phyloP scores from a whole-genome alignment of 208 protist genomes.

The Histomonas meleagridis region DNA sequence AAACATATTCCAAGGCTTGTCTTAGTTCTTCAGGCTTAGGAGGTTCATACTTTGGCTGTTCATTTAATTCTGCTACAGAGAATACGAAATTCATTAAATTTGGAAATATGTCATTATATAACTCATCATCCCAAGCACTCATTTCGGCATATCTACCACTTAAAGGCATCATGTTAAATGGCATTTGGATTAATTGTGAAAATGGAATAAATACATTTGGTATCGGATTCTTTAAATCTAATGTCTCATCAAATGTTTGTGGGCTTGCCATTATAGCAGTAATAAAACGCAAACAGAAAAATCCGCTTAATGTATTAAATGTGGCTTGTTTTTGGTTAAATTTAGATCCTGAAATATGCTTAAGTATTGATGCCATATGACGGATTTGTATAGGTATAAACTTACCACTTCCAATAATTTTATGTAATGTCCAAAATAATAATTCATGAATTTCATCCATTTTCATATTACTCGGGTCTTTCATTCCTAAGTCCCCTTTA shows the following conservation, averaged over 20 bases:
- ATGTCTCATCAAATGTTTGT: background rate
- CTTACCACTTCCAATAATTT: background rate
- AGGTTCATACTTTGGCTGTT: background rate
- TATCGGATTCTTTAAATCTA: background rate
- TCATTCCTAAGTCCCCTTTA: background rate
- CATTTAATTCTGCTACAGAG: background rate
- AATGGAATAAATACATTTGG: background rate
- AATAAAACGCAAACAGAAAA: background rate
- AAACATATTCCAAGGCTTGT: background rate
- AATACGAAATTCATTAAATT: background rate
- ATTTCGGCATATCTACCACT: background rate
- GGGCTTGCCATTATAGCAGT: background rate
- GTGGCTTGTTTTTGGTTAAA: background rate
- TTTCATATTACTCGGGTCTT: background rate
- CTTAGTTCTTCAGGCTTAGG: background rate
- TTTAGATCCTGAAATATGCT: background rate
- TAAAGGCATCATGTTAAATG: background rate
- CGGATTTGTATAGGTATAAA: background rate
- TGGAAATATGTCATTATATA: background rate
- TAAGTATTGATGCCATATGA: constrained; percentile 17
- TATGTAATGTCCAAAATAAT: background rate
- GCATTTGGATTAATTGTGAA: background rate
- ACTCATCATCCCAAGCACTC: background rate
- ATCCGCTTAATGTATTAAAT: background rate
- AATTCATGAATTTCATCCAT: background rate